Conservation (phyloP, 495 filamentous ascomycete species). For the Cercophora newfieldiana region DNA sequence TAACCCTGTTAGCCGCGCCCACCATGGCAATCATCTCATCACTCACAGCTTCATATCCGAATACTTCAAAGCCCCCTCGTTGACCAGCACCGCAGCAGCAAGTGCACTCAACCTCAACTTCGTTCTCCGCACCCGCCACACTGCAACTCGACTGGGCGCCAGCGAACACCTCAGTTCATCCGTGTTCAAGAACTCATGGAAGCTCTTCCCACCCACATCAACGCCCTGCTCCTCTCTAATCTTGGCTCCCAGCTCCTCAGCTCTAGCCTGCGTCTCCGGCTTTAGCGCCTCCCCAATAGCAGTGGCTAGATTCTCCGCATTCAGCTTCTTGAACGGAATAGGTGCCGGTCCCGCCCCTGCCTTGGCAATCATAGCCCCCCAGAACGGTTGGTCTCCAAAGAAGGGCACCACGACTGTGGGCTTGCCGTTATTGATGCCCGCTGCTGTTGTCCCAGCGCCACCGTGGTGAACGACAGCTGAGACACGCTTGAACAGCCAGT, state of each 20-base stretch:
- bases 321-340: constrained; percentile 69
- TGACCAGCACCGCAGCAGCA: constrained; percentile 64
- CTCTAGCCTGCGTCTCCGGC: constrained; percentile 56
- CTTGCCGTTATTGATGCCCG: constrained; percentile 64
- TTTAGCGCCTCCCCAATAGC: constrained; percentile 61
- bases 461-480: constrained; percentile 80
- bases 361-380: constrained; percentile 72
- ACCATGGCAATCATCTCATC: neutral
- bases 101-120: constrained; percentile 65
- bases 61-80: constrained; percentile 61
- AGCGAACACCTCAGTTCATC: constrained; percentile 63
- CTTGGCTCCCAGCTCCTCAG: constrained; percentile 56
- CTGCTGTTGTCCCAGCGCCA: constrained; percentile 79
- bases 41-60: constrained; percentile 68
- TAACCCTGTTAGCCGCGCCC: constrained; percentile 21
- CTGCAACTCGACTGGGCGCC: constrained; percentile 63
- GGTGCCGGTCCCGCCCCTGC: constrained; percentile 73
- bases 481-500: constrained; percentile 78
- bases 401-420: constrained; percentile 81
- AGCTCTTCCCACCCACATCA: constrained; percentile 62
- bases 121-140: constrained; percentile 68
- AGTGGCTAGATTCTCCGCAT: constrained; percentile 58
- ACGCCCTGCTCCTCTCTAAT: constrained; percentile 67
- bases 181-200: constrained; percentile 66
- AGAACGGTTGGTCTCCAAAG: constrained; percentile 85